Evolutionary conservation across 2,329 filamentous ascomycete species (phyloP).

Genomic region (Fusarium redolens): DNA sequence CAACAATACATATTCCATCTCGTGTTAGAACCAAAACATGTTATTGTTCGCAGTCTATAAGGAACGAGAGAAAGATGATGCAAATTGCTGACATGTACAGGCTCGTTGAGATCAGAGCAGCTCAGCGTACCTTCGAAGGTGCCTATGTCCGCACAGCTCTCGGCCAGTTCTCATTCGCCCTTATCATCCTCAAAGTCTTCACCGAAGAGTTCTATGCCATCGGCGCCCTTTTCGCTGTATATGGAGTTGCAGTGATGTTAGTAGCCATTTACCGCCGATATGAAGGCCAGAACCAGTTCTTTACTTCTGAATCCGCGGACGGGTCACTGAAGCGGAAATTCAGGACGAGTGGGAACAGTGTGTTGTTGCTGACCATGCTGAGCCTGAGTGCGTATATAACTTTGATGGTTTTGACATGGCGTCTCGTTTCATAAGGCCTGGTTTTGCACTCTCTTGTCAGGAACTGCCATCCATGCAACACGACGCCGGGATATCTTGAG

Average conservation of each 20-base stretch:
- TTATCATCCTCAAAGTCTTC: conserved; percentile 93
- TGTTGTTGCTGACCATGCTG: conserved; percentile 66
- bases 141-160: conserved; percentile 96
- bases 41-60: neutral
- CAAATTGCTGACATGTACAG: conserved; percentile 47
- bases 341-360: conserved; percentile 72
- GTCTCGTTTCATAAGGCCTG: conserved; percentile 48
- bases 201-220: conserved; percentile 96
- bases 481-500: neutral
- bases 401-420: conserved; percentile 67
- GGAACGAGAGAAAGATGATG: neutral
- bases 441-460: neutral
- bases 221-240: conserved; percentile 93
- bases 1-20: neutral
- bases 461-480: neutral
- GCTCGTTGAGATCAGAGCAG: conserved; percentile 92
- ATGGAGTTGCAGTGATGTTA: conserved; percentile 85
- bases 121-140: conserved; percentile 96
- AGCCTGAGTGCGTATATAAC: conserved; percentile 69
- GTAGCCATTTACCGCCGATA: conserved; percentile 88
- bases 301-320: conserved; percentile 60
- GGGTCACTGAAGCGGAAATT: conserved; percentile 63
- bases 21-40: neutral
- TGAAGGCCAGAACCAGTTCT: conserved; percentile 95
- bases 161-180: conserved; percentile 92